Evolutionary conservation across 2,329 filamentous ascomycete genomes (phyloP).

Genomic region (Ceratocystis albifundus): DNA sequence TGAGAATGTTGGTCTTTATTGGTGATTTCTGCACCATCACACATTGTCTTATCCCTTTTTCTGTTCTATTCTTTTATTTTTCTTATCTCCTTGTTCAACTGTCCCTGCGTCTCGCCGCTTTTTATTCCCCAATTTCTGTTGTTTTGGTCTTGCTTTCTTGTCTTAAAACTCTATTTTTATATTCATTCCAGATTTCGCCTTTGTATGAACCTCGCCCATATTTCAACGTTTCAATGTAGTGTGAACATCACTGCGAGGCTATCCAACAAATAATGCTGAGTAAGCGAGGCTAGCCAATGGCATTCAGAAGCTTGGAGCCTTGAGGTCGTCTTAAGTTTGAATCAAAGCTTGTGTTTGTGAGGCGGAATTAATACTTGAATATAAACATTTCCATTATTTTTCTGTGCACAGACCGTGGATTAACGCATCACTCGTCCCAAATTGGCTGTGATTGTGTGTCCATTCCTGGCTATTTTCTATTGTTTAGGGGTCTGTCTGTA

Average conservation of each 20-base stretch:
- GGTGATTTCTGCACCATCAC: neutral
- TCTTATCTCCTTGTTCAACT: neutral
- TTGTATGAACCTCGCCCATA: neutral
- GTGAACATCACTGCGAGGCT: neutral
- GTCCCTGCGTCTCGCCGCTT: neutral
- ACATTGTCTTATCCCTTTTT: neutral
- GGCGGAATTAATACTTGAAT: no score
- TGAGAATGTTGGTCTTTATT: neutral
- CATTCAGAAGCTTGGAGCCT: neutral
- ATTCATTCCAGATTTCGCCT: neutral
- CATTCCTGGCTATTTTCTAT: neutral
- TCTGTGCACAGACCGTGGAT: neutral
- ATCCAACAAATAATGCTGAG: neutral
- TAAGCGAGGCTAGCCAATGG: constrained; percentile 13
- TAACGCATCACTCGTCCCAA: neutral
- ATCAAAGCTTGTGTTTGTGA: no score
- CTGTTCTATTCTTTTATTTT: neutral
- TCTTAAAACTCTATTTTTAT: neutral
- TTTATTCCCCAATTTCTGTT: constrained; percentile 9
- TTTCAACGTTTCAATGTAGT: neutral
- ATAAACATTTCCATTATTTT: neutral
- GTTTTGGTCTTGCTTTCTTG: constrained; percentile 2
- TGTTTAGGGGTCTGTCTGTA: neutral
- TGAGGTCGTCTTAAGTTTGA: no score
- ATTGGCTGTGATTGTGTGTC: neutral